Percentiles rank a stretch among this genome's conserved stretches.
These are phyloP conservation scores for Fusarium liriodendri DNA, from an alignment of 2,329 filamentous ascomycete genomes.

Conservation along the genomic window DNA sequence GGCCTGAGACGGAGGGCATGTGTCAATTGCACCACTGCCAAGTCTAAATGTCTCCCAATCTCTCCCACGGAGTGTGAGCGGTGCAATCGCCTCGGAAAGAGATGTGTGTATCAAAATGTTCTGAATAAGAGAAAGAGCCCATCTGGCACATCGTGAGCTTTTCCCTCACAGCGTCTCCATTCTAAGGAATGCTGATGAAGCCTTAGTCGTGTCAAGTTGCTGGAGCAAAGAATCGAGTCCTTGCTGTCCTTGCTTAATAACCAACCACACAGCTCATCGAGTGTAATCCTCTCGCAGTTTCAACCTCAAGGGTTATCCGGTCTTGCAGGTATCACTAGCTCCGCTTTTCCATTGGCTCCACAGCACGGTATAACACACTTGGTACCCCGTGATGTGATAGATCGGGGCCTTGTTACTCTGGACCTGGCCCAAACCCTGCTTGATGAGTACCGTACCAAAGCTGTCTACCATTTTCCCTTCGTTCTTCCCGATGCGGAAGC, in stretches of 20 bases:
- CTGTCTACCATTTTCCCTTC: neutral
- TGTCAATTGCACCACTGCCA: conserved; percentile 25
- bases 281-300: neutral
- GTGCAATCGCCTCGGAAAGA: conserved; percentile 22
- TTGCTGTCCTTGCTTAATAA: neutral
- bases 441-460: neutral
- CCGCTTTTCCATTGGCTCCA: neutral
- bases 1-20: conserved; percentile 25
- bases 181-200: neutral
- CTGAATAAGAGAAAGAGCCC: neutral
- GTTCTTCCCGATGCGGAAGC: neutral
- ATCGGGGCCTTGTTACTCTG: neutral
- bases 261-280: neutral
- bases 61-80: conserved; percentile 25
- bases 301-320: neutral
- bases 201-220: neutral
- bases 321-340: neutral
- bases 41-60: conserved; percentile 27
- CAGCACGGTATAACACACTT: neutral
- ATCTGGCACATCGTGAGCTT: neutral
- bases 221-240: neutral
- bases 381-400: neutral
- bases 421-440: neutral
- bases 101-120: conserved; percentile 1
- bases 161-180: neutral